A percentile compares a stretch with the other conserved stretches of the same genome.
Evolutionary conservation across 352 stramenopile genomes (phyloP).

Genomic region (Globisporangium carolinianum): DNA sequence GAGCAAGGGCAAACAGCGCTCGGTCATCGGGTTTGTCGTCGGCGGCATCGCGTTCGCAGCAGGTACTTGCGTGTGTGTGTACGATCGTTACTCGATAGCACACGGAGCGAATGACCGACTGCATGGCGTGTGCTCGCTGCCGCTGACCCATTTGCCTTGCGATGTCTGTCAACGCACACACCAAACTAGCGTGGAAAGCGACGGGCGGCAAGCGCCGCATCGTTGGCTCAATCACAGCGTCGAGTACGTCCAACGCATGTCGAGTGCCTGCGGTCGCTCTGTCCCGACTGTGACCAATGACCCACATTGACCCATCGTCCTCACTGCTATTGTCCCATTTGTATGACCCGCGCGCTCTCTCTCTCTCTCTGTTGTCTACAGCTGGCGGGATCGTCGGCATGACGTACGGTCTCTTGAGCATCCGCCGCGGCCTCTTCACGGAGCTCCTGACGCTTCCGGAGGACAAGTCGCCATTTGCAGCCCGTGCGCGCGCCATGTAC

Average conservation of each 20-base stretch:
- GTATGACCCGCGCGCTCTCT: background rate
- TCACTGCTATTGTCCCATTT: background rate
- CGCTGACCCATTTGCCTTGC: too few relatives aligned
- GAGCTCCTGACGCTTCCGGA: slow-evolving; percentile 35
- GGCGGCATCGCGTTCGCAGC: slow-evolving; percentile 22
- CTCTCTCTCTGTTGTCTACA: slow-evolving; percentile 4
- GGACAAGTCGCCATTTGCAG: slow-evolving; percentile 26
- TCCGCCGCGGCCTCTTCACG: slow-evolving; percentile 26
- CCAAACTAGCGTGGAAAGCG: slow-evolving; percentile 26
- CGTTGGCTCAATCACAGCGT: slow-evolving; percentile 25
- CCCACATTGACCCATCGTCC: too few relatives aligned
- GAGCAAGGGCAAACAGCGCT: slow-evolving; percentile 35
- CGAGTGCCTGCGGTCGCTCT: background rate
- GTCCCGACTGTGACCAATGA: too few relatives aligned
- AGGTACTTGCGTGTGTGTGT: slow-evolving; percentile 7
- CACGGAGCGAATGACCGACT: too few relatives aligned
- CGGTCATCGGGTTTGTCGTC: slow-evolving; percentile 28
- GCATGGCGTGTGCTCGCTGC: too few relatives aligned
- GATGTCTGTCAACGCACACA: background rate
- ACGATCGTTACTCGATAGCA: too few relatives aligned
- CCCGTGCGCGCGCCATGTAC: slow-evolving; percentile 20
- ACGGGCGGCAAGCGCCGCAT: slow-evolving; percentile 34
- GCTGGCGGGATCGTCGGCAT: slow-evolving; percentile 24
- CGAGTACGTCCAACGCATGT: slow-evolving; percentile 20
- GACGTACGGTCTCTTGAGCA: slow-evolving; percentile 26